Evolutionary conservation across 768 basidiomycete species (phyloP).

Genomic region (Serpula lacrymans): DNA sequence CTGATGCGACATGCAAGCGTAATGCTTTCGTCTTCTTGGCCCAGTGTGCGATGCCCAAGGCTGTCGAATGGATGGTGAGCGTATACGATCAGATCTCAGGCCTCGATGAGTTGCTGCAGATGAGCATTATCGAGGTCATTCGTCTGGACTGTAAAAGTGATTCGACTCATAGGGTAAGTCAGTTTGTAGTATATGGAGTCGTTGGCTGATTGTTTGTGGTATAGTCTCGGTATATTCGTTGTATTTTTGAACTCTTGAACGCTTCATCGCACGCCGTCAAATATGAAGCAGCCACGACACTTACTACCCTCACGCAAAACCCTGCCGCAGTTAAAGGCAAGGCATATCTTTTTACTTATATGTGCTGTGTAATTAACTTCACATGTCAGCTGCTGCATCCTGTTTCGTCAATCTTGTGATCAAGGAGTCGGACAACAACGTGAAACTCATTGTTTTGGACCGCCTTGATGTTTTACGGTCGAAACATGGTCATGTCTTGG

Average conservation of each 20-base stretch:
- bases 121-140: slow-evolving; percentile 93
- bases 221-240: slow-evolving; percentile 90
- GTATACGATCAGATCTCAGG: slow-evolving; percentile 79
- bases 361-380: slow-evolving; percentile 4
- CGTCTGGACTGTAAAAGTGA: slow-evolving; percentile 85
- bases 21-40: slow-evolving; percentile 97
- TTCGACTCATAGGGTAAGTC: slow-evolving; percentile 72
- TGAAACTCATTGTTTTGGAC: slow-evolving; percentile 95
- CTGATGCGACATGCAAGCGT: slow-evolving; percentile 93
- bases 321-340: slow-evolving; percentile 93
- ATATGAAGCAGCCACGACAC: slow-evolving; percentile 94
- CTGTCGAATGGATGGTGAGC: slow-evolving; percentile 85
- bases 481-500: slow-evolving; percentile 86
- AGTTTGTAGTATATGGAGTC: not conserved
- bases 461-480: slow-evolving; percentile 78
- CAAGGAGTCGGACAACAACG: slow-evolving; percentile 98
- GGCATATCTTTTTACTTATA: slow-evolving; percentile 5
- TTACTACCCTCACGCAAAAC: slow-evolving; percentile 93
- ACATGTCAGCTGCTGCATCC: slow-evolving; percentile 71
- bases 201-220: slow-evolving; percentile 5
- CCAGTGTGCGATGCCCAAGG: slow-evolving; percentile 80
- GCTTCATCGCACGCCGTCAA: slow-evolving; percentile 91
- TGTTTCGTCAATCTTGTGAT: slow-evolving; percentile 85
- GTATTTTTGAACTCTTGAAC: slow-evolving; percentile 89
- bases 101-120: slow-evolving; percentile 91